Evolutionary conservation across 352 stramenopile genomes (phyloP).

Genomic region (Phytophthora ohioensis): DNA sequence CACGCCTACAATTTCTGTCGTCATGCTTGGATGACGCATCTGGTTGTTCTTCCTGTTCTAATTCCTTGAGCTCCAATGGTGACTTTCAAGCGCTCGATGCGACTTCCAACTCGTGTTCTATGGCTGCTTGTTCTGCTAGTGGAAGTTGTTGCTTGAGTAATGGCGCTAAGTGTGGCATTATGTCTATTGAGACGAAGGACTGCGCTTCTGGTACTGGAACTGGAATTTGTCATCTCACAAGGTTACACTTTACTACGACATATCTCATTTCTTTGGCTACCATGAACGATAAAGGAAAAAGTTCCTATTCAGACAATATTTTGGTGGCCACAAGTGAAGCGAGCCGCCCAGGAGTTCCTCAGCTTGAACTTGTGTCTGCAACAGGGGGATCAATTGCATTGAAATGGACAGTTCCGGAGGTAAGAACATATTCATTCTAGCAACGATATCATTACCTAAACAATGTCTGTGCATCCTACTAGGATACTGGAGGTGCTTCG

Average conservation of each 20-base stretch:
- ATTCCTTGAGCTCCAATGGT: conserved; percentile 12
- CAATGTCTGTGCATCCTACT: neutral
- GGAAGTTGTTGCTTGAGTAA: conserved; percentile 32
- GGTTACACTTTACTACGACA: conserved; percentile 37
- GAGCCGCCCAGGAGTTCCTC: conserved; percentile 36
- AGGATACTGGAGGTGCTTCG: conserved; percentile 50
- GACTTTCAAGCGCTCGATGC: neutral
- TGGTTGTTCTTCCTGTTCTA: conserved; percentile 39
- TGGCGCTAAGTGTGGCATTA: conserved; percentile 35
- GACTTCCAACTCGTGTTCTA: conserved; percentile 11
- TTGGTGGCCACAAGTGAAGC: conserved; percentile 25
- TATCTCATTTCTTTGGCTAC: conserved; percentile 43
- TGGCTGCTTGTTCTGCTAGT: conserved; percentile 8
- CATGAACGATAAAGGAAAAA: conserved; percentile 48
- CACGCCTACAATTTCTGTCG: conserved; percentile 29
- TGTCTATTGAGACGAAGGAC: conserved; percentile 6
- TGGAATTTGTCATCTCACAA: conserved; percentile 33
- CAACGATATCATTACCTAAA: neutral
- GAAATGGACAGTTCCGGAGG: conserved; percentile 44
- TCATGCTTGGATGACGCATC: conserved; percentile 32
- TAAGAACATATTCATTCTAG: conserved; percentile 22
- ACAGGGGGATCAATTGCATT: conserved; percentile 50
- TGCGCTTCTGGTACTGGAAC: conserved; percentile 14
- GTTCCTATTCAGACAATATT: conserved; percentile 31
- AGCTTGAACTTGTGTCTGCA: conserved; percentile 24